Base-by-base conservation (phyloP, 2,329 filamentous ascomycete species). In the Magnaporthales sp. region DNA sequence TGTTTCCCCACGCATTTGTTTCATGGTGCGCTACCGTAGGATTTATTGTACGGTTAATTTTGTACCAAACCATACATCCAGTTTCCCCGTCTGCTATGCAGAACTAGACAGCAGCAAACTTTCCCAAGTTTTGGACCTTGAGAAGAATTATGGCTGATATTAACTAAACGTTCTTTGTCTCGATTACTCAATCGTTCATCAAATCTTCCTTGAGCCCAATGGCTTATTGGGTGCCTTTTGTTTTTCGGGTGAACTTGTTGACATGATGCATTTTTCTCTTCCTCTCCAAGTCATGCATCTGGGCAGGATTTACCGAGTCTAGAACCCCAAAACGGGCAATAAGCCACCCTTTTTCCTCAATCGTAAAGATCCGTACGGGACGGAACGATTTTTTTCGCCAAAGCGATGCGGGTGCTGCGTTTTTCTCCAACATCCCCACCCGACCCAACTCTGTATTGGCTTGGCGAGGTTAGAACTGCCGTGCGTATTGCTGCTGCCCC, bases 401-500 rank as follows among this genome's bases (percentile, higher is more conserved):
- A 29, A 62, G 61, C 22, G n/a, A 26, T 19, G 22, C 58, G 58
- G 26, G 9, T 30, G 29, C 13, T 4, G 29, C 61, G 61, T 29
- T 29, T 31, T 62, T 19, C 31, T 32, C 11, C 26, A 29, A 62
- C 15, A 3, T 22, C 15, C 61, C 58, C 61, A 29, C 29, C 61
- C 29, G 19, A 31, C 29, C 7, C 61, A n/a, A 9, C 4, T 22
- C 29, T 22, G 15, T 31, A n/a, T n/a, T 31, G 61, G 61, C 61
- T 62, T 62, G 61, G 61, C 61, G 27, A n/a, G 61, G 61, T 29
- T 62, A 62, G 61, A 62, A 62, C 29, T 62, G 61, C 61, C 61
- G 61, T 13, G 11, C 29, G 4, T 22, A 27, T 31, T 3, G 15
- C 8, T 27, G 26, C 26, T 15, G 19, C 26, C 29, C 61, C 61